These are phyloP conservation scores for Alternaria gaisen DNA, from an alignment of 2,329 filamentous ascomycete species.

Conservation along the genomic window DNA sequence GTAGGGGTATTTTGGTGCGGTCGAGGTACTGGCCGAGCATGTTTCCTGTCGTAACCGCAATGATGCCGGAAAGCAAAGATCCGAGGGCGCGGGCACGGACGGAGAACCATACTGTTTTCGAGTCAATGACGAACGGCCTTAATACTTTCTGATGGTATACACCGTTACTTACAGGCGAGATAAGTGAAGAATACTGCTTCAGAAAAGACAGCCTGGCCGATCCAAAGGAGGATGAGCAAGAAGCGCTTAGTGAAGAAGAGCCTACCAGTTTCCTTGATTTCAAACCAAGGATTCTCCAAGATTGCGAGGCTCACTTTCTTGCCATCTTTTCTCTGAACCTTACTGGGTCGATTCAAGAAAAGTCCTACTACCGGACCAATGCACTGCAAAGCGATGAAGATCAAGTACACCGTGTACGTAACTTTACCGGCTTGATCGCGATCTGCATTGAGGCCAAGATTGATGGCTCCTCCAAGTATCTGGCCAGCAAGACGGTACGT, in stretches of 20 bases:
- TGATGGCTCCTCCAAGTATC: constrained; percentile 76
- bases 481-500: constrained; percentile 69
- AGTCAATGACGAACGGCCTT: background rate
- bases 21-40: constrained; percentile 73
- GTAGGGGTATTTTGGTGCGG: constrained; percentile 63
- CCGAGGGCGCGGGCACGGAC: constrained; percentile 74
- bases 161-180: background rate
- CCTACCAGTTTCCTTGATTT: constrained; percentile 67
- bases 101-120: constrained; percentile 68
- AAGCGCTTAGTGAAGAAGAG: constrained; percentile 70
- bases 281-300: constrained; percentile 63
- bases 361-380: constrained; percentile 70
- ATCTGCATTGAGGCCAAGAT: constrained; percentile 70
- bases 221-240: constrained; percentile 71
- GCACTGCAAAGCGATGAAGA: constrained; percentile 76
- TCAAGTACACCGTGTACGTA: constrained; percentile 72
- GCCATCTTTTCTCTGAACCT: constrained; percentile 73
- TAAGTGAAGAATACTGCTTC: background rate
- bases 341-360: constrained; percentile 66
- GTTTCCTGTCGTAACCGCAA: constrained; percentile 72
- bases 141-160: background rate
- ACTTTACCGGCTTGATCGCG: constrained; percentile 69
- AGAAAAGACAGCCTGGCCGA: constrained; percentile 72
- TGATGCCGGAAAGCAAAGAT: constrained; percentile 74
- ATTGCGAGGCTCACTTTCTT: constrained; percentile 68